phyloP scores from a whole-genome alignment of 1,284 basidiomycete genomes.

The Tylopilus sp. region DNA sequence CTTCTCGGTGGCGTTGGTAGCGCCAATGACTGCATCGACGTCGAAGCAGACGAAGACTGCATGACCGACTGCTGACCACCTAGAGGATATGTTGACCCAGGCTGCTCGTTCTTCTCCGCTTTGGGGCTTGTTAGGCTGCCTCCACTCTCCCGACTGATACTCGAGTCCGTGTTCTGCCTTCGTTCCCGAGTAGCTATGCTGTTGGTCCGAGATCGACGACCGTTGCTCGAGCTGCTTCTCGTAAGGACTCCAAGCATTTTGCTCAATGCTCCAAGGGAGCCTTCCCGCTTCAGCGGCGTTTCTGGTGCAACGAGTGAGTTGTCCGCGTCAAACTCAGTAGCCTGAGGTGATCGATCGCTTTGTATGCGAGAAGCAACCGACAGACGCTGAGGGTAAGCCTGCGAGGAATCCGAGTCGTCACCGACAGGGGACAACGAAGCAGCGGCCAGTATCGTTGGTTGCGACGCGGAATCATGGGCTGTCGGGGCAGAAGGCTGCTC shows the following conservation, averaged over 20 bases:
- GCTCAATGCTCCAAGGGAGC: constrained; percentile 62
- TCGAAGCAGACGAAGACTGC: constrained; percentile 62
- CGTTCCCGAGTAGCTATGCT: constrained; percentile 63
- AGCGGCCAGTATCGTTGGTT: constrained; percentile 42
- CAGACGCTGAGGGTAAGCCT: constrained; percentile 51
- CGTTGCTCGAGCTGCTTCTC: constrained; percentile 57
- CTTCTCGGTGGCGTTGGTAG: constrained; percentile 51
- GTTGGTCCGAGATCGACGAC: constrained; percentile 73
- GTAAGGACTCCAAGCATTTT: constrained; percentile 40
- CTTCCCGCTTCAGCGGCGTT: constrained; percentile 52
- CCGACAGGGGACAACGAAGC: constrained; percentile 38
- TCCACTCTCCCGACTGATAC: constrained; percentile 71
- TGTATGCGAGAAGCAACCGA: constrained; percentile 59
- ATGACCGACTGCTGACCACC: constrained; percentile 44
- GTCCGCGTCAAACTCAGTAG: constrained; percentile 55
- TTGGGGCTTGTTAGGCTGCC: constrained; percentile 60
- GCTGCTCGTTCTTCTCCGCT: constrained; percentile 48
- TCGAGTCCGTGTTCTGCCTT: constrained; percentile 64
- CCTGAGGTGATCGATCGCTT: constrained; percentile 51
- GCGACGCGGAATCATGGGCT: constrained; percentile 51
- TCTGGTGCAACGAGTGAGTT: constrained; percentile 48
- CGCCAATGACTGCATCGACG: constrained; percentile 57
- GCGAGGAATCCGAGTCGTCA: constrained; percentile 49
- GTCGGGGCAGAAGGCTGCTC: constrained; percentile 43
- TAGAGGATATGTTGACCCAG: constrained; percentile 39